Evolutionary conservation across 1,139 yeast genomes (phyloP).

Genomic region (Hemisphaericaspora xylofermentans): DNA sequence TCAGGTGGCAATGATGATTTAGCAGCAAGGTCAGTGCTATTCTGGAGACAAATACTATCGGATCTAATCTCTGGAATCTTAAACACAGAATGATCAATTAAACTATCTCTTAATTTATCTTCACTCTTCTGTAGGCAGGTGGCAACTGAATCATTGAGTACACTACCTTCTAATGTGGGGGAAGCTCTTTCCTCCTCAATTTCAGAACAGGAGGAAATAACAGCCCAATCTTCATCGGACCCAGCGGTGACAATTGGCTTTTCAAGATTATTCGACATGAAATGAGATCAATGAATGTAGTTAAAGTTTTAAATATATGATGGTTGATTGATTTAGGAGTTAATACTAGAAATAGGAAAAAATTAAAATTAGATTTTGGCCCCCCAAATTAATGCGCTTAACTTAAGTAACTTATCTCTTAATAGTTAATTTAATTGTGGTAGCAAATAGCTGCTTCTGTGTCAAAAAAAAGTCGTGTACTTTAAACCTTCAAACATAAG

Average conservation of each 20-base stretch:
- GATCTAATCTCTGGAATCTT: slow-evolving; percentile 9
- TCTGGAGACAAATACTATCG: neutral
- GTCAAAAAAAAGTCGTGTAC: no score
- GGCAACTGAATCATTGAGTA: slow-evolving; percentile 11
- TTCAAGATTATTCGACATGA: neutral
- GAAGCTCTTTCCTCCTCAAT: slow-evolving; percentile 30
- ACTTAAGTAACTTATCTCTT: no score
- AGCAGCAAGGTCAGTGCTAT: neutral
- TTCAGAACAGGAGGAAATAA: slow-evolving; percentile 46
- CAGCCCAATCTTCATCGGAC: slow-evolving; percentile 46
- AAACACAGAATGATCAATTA: slow-evolving; percentile 6
- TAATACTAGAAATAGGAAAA: neutral
- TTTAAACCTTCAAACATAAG: no score
- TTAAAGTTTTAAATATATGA: no score
- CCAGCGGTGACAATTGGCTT: slow-evolving; percentile 1
- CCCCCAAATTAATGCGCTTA: no score
- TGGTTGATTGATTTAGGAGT: neutral
- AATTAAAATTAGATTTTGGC: no score
- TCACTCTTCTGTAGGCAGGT: neutral
- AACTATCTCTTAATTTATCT: neutral
- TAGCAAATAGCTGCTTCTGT: no score
- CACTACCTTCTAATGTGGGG: slow-evolving; percentile 19
- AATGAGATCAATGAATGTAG: no score
- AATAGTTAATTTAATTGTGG: no score
- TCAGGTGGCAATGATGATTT: neutral